Evolutionary conservation across 768 basidiomycete genomes (phyloP), one percentile per base, ranked within the genome.

Genomic region (Sporobolomyces phaffii): DNA sequence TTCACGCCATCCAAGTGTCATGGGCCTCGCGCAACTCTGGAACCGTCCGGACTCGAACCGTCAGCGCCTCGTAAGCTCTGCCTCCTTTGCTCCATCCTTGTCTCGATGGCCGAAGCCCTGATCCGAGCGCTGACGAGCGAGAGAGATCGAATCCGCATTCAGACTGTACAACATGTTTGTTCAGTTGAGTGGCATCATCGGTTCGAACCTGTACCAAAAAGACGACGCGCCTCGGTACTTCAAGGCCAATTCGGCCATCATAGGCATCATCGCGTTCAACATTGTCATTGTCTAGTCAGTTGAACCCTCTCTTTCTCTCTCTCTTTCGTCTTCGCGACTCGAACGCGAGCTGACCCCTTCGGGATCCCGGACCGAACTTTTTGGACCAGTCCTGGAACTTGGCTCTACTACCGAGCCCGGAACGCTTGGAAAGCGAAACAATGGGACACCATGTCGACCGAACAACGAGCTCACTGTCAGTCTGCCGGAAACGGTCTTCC

Each of bases 111-210:
- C n/a, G n/a, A n/a, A n/a, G n/a, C n/a, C n/a, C n/a, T n/a, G n/a
- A n/a, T n/a, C n/a, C n/a, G n/a, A n/a, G n/a, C n/a, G n/a, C n/a
- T n/a, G n/a, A n/a, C n/a, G n/a, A n/a, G n/a, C n/a, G n/a, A n/a
- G n/a, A n/a, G n/a, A n/a, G n/a, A n/a, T n/a, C n/a, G 31, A 8
- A 31, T 24, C 9, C 60, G 5, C 26, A 24, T 24, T 11, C 58
- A 69, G 67, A 20, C 34, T 76, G 2, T 77, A 78, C 67, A 78
- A 79, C 59, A 78, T 79, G 72, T 41, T 59, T 7, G 78, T 79
- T 0, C 78, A 78, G 49, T 45, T 66, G 2, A 69, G 66, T 0
- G 73, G 72, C 14, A 76, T 77, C 63, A 77, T 77, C 24, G 76
- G 75, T 20, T 69, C 75, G 15, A 77, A 77, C 49, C 38, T 73